These are phyloP conservation scores for Penicillium hordei DNA, from an alignment of 2,329 filamentous ascomycete genomes.

Conservation along the genomic window DNA sequence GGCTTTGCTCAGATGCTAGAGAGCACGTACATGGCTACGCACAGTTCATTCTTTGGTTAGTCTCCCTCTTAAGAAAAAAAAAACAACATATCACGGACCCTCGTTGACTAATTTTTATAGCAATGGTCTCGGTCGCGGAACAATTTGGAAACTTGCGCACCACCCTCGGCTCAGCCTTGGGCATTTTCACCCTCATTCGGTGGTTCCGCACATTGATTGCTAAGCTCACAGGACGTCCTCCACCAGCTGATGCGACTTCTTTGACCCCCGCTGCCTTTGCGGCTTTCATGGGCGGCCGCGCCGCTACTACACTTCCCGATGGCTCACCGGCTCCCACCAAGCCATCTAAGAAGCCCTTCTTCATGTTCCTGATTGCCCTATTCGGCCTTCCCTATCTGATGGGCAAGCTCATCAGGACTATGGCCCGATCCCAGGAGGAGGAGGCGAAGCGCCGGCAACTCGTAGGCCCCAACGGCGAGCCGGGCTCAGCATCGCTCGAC, in stretches of 20 bases:
- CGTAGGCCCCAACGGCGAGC: constrained; percentile 51
- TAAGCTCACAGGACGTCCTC: constrained; percentile 87
- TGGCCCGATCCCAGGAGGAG: constrained; percentile 82
- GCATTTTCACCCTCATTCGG: constrained; percentile 92
- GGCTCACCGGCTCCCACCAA: constrained; percentile 66
- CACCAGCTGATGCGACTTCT: constrained; percentile 79
- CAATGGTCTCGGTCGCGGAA: constrained; percentile 97
- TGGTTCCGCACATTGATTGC: constrained; percentile 91
- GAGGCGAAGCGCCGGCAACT: constrained; percentile 58
- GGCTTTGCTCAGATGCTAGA: constrained; percentile 99
- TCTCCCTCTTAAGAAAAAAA: neutral
- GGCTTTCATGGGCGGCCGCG: constrained; percentile 72
- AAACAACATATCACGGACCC: constrained; percentile 9
- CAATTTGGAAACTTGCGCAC: constrained; percentile 93
- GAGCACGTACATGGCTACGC: constrained; percentile 99
- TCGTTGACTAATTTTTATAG: constrained; percentile 48
- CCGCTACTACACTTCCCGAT: constrained; percentile 55
- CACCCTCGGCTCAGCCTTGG: constrained; percentile 87
- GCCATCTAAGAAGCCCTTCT: constrained; percentile 89
- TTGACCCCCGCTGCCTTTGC: constrained; percentile 91
- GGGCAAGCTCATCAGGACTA: constrained; percentile 86
- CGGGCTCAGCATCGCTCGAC: constrained; percentile 61
- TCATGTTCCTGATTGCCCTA: constrained; percentile 92
- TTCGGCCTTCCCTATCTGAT: constrained; percentile 96
- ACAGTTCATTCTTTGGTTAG: constrained; percentile 96